Evolutionary conservation across 1,284 basidiomycete genomes (phyloP).

Genomic region (Fomes fomentarius): DNA sequence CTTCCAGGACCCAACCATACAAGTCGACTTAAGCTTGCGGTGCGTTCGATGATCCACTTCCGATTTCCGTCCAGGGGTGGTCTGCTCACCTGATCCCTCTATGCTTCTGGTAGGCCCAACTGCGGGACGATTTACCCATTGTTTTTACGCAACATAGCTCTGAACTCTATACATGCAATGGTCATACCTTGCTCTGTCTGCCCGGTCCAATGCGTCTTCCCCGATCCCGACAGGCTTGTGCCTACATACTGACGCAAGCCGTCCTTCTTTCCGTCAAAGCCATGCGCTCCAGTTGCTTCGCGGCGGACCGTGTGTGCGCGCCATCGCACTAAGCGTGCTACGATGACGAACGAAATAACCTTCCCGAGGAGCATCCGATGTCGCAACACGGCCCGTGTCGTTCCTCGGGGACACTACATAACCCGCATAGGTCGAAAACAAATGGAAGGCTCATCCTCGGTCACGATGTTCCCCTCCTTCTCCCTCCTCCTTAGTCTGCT

Average conservation of each 20-base stretch:
- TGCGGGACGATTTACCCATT: neutral
- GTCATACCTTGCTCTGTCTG: neutral
- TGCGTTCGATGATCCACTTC: neutral
- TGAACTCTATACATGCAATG: neutral
- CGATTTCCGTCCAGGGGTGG: neutral
- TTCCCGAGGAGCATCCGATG: slow-evolving; percentile 21
- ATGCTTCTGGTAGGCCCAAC: neutral
- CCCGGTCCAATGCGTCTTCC: neutral
- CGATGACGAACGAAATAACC: slow-evolving; percentile 1
- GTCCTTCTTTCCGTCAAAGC: slow-evolving; percentile 10
- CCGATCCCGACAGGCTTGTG: slow-evolving; percentile 5
- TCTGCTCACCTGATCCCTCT: slow-evolving; percentile 10
- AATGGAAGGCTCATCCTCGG: slow-evolving; percentile 5
- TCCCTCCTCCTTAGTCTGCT: slow-evolving; percentile 13
- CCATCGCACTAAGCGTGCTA: neutral
- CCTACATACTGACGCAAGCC: slow-evolving; percentile 2
- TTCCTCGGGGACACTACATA: slow-evolving; percentile 1
- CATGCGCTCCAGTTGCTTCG: slow-evolving; percentile 9
- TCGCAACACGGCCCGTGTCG: slow-evolving; percentile 13
- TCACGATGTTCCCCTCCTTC: slow-evolving; percentile 23
- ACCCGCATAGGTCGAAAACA: neutral
- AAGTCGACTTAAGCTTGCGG: neutral
- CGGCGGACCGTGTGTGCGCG: slow-evolving; percentile 9
- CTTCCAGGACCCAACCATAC: neutral
- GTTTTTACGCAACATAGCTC: neutral